Percentiles rank a stretch among this genome's conserved stretches.
phyloP scores from a whole-genome alignment of 208 protist genomes.

The Herpetomonas muscarum region DNA sequence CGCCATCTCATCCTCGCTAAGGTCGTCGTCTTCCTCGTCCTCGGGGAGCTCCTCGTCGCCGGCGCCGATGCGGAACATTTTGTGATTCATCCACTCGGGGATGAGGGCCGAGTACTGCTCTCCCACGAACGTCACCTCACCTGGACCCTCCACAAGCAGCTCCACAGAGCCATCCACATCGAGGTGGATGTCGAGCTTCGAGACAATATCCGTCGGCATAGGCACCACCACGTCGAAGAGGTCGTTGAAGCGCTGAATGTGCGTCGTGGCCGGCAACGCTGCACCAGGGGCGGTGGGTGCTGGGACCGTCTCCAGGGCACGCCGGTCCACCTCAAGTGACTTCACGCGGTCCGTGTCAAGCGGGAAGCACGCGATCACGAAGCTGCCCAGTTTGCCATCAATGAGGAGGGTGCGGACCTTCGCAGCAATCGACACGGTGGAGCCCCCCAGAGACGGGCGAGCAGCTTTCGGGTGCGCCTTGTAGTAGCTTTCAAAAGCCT shows the following conservation, averaged over 20 bases:
- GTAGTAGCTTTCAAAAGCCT: conserved; percentile 33
- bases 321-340: conserved; percentile 7
- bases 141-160: conserved; percentile 68
- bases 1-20: conserved; percentile 23
- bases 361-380: conserved; percentile 59
- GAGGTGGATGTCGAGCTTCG: conserved; percentile 50
- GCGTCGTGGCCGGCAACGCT: neutral
- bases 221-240: neutral
- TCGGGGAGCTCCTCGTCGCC: conserved; percentile 37
- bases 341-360: conserved; percentile 20
- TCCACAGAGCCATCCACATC: conserved; percentile 70
- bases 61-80: conserved; percentile 35
- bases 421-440: conserved; percentile 40
- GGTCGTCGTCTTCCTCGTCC: conserved; percentile 26
- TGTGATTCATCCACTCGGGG: conserved; percentile 54
- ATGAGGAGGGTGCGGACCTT: conserved; percentile 41
- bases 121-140: conserved; percentile 63
- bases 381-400: conserved; percentile 35
- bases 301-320: neutral
- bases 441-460: too few relatives aligned
- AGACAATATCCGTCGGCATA: conserved; percentile 35
- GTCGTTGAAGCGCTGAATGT: neutral
- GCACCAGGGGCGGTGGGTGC: neutral
- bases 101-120: conserved; percentile 58
- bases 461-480: conserved; percentile 8